phyloP scores from a whole-genome alignment of 1,139 yeast species.

The Suhomyces bribrorum region DNA sequence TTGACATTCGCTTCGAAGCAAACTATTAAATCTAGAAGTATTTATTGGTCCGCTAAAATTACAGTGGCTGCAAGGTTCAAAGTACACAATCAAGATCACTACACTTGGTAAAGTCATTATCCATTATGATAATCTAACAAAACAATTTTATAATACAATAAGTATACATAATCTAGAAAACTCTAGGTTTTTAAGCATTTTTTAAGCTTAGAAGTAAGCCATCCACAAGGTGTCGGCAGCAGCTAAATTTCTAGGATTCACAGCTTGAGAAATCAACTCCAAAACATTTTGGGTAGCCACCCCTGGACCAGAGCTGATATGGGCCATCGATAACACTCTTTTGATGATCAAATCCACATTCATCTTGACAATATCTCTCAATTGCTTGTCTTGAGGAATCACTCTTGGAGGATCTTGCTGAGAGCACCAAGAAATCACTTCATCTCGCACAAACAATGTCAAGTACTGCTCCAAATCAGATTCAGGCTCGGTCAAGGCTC shows the following conservation, averaged over 20 bases:
- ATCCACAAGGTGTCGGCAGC: conserved; percentile 93
- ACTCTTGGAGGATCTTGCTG: conserved; percentile 72
- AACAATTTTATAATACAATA: conserved; percentile 2
- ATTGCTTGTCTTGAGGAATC: conserved; percentile 71
- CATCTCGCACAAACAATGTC: conserved; percentile 92
- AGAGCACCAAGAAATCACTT: conserved; percentile 89
- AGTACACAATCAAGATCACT: too few relatives aligned
- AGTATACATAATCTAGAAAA: neutral
- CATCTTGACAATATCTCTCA: conserved; percentile 82
- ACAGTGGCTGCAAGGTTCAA: too few relatives aligned
- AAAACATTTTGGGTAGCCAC: conserved; percentile 93
- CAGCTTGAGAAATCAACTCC: conserved; percentile 92
- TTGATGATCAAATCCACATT: conserved; percentile 87
- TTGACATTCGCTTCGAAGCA: too few relatives aligned
- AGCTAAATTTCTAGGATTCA: conserved; percentile 91
- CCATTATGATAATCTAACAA: neutral
- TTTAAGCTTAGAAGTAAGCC: conserved; percentile 84
- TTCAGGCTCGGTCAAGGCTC: conserved; percentile 88
- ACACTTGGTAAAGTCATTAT: too few relatives aligned
- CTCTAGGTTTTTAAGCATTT: too few relatives aligned
- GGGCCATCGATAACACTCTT: conserved; percentile 69
- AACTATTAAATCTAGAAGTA: too few relatives aligned
- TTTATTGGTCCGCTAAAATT: too few relatives aligned
- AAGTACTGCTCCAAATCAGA: conserved; percentile 85
- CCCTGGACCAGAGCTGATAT: conserved; percentile 66